These are phyloP conservation scores for Pelargonium fulgidum DNA, from an alignment of 441 rosid species.

Conservation along the genomic window DNA sequence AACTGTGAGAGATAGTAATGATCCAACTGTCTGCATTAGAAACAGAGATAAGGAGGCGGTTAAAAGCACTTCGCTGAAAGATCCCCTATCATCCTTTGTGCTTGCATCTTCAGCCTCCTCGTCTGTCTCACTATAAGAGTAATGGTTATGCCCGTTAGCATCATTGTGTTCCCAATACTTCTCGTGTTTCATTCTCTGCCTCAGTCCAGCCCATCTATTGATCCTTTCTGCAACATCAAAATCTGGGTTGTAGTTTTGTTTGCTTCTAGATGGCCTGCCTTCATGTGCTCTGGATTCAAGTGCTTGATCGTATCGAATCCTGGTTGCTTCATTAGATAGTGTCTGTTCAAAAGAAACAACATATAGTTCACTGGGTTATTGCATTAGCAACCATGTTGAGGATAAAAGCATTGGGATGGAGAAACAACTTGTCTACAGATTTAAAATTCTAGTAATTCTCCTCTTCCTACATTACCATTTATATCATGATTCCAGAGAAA, in stretches of 20 bases:
- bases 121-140: not conserved
- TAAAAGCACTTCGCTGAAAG: constrained; percentile 35
- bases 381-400: not conserved
- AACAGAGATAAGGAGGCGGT: constrained; percentile 25
- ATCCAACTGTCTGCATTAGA: constrained; percentile 27
- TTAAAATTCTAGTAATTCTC: not conserved
- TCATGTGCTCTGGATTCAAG: not conserved
- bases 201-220: constrained; percentile 3
- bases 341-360: not conserved
- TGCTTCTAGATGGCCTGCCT: not conserved
- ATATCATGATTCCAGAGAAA: not conserved
- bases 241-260: not conserved
- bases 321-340: too few species aligned
- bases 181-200: not conserved
- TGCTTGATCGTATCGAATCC: too few species aligned
- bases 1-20: constrained; percentile 49
- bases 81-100: not conserved
- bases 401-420: not conserved
- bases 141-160: not conserved
- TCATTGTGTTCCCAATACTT: not conserved
- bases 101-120: not conserved
- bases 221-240: not conserved
- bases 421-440: not conserved
- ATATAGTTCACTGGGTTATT: not conserved
- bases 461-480: not conserved